Evolutionary conservation across 2,329 filamentous ascomycete genomes (phyloP), one percentile per base, ranked within the genome.

Genomic region (Periconia digitata): DNA sequence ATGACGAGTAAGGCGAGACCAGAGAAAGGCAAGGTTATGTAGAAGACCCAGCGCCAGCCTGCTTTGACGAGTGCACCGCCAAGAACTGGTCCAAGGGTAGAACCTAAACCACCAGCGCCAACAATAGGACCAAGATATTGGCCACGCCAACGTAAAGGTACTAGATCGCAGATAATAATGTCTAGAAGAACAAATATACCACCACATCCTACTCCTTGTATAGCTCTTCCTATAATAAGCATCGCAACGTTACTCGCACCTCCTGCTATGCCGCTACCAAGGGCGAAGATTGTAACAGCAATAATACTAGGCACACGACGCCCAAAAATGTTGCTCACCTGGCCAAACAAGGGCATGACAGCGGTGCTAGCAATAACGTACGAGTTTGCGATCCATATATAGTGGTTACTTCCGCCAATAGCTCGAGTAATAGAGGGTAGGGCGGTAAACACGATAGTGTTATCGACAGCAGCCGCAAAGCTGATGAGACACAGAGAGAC

Each of bases 251-350:
- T 73, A 1, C 50, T 68, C 0, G 80, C 76, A 0, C 74, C 74
- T 2, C 78, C 81, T 27, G 67, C 72, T 6, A 84, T 65, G 1
- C 74, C 76, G 44, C 77, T 79, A 0, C 80, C 80, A 0, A 83
- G 55, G 0, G 67, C 66, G 50, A 81, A 82, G 1, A 78, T 43
- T 3, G 64, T 66, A 1, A 79, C 67, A 3, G 72, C n/a, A 10
- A 36, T 15, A 1, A 58, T 32, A 13, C 47, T 47, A 17, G 41
- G 40, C n/a, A 24, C 72, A 20, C 74, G 66, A 2, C 79, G 72
- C 2, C 80, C 79, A 44, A 78, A 80, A 16, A 57, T 47, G 6
- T 62, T 64, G 3, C 53, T 46, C 1, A 55, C 17, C 24, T 55
- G 52, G 6, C 34, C 52, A 24, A 39, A 22, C 8, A 49, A 16